phyloP scores from a whole-genome alignment of 2,329 filamentous ascomycete species.

The Rutstroemia sp. region DNA sequence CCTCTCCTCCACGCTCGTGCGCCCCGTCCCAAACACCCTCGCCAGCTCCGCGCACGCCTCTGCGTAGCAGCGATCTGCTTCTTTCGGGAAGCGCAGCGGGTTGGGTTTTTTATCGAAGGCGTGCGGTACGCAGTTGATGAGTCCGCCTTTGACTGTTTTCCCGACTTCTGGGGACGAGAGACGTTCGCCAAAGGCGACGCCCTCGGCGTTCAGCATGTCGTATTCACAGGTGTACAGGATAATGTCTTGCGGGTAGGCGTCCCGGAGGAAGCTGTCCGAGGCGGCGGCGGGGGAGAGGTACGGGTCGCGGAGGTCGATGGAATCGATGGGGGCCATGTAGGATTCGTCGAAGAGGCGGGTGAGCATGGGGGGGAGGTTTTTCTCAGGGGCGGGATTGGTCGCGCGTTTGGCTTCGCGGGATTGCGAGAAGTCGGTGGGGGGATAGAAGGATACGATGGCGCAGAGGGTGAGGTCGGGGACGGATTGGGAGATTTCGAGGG shows the following conservation, averaged over 20 bases:
- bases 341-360: constrained; percentile 57
- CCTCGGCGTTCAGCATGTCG: constrained; percentile 57
- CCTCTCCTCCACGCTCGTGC: constrained; percentile 19
- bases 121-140: constrained; percentile 52
- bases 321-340: constrained; percentile 45
- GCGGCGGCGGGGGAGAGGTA: constrained; percentile 53
- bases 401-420: constrained; percentile 48
- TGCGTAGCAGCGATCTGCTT: constrained; percentile 25
- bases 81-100: constrained; percentile 37
- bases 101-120: constrained; percentile 63
- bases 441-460: constrained; percentile 54
- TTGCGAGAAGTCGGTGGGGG: constrained; percentile 53
- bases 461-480: constrained; percentile 40
- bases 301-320: constrained; percentile 40
- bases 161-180: constrained; percentile 39
- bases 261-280: constrained; percentile 40
- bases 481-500: constrained; percentile 24
- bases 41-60: constrained; percentile 28
- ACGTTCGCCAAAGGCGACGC: constrained; percentile 52
- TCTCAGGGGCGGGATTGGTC: constrained; percentile 47
- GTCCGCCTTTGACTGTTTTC: constrained; percentile 51
- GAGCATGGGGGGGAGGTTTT: constrained; percentile 48
- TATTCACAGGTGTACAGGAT: constrained; percentile 56
- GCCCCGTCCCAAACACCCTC: constrained; percentile 21
- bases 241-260: constrained; percentile 43